Percentiles rank a stretch among this genome's conserved stretches.
These are phyloP conservation scores for Neofusicoccum parvum DNA, from an alignment of 2,329 filamentous ascomycete species.

Conservation along the genomic window DNA sequence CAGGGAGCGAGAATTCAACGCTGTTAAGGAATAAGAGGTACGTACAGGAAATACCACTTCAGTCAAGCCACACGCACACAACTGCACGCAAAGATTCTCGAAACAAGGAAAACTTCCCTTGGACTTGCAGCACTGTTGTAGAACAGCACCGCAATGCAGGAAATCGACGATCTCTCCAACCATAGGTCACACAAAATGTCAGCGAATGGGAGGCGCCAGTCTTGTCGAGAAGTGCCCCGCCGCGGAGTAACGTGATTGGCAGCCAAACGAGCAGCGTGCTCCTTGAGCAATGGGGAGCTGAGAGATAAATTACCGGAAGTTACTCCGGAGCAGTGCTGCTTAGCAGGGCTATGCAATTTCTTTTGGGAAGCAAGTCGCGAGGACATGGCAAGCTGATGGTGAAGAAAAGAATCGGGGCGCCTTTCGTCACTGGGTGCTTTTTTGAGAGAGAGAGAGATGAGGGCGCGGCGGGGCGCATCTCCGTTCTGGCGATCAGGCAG, in stretches of 20 bases:
- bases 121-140: not conserved
- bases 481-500: not conserved
- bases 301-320: too few species aligned
- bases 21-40: not conserved
- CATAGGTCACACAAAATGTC: not conserved
- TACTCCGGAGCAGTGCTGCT: not conserved
- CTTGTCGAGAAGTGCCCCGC: not conserved
- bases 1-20: not conserved
- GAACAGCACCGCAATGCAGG: not conserved
- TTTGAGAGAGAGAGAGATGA: too few species aligned
- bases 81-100: conserved; percentile 1
- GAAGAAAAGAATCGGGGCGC: not conserved
- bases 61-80: not conserved
- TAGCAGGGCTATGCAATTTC: not conserved
- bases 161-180: conserved; percentile 16
- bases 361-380: not conserved
- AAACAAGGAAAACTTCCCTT: conserved; percentile 6
- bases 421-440: not conserved
- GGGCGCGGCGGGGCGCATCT: too few species aligned
- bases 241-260: not conserved
- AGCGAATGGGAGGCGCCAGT: not conserved
- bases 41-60: not conserved
- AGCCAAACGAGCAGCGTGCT: not conserved
- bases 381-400: not conserved
- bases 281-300: too few species aligned